Percentiles rank a stretch among this genome's conserved stretches.
These are phyloP conservation scores for Kwoniella dendrophila DNA, from an alignment of 768 basidiomycete genomes.

Conservation along the genomic window DNA sequence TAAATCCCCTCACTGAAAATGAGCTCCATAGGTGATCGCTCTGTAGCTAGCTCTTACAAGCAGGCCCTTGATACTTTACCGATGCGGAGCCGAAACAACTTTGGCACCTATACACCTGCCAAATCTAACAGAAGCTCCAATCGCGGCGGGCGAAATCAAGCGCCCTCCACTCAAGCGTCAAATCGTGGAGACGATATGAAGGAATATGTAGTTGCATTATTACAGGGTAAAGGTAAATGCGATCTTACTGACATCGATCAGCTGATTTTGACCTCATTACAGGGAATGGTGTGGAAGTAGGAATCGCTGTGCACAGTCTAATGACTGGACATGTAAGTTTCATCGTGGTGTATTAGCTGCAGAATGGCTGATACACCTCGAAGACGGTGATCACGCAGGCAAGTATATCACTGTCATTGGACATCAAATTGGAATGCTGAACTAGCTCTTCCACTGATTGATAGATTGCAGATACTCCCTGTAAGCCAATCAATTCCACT, in stretches of 20 bases:
- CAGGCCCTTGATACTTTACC: no score
- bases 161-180: slow-evolving; percentile 17
- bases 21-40: no score
- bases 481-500: background rate
- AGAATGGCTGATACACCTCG: no score
- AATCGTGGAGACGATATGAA: slow-evolving; percentile 6
- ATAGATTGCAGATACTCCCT: slow-evolving; percentile 15
- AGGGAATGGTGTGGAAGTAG: slow-evolving; percentile 20
- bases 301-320: slow-evolving; percentile 15
- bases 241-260: background rate
- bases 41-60: no score
- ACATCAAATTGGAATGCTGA: background rate
- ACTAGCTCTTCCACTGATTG: no score
- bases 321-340: slow-evolving; percentile 23
- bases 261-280: background rate
- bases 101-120: no score
- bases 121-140: background rate
- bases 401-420: background rate
- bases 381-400: slow-evolving; percentile 15
- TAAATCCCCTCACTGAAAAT: no score
- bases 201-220: slow-evolving; percentile 7
- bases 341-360: no score
- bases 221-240: slow-evolving; percentile 14
- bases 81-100: no score
- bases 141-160: background rate